phyloP scores from a whole-genome alignment of 768 basidiomycete species.

The Tulasnella sp. region DNA sequence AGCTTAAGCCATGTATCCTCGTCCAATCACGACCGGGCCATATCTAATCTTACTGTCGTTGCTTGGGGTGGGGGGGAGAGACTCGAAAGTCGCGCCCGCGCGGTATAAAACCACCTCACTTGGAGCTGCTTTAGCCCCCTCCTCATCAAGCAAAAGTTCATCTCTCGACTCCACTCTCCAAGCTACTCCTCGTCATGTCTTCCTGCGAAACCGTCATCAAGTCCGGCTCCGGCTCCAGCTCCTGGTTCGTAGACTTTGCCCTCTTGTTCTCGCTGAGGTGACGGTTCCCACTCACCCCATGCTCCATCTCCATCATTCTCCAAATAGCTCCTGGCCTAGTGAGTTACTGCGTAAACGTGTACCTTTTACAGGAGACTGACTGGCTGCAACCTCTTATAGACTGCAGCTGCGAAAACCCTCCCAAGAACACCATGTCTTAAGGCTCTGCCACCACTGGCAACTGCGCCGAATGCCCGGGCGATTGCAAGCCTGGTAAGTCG shows the following conservation, averaged over 20 bases:
- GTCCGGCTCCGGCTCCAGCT: conserved; percentile 2
- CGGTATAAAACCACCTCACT: not conserved
- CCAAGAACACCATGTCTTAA: not conserved
- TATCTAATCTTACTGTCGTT: not conserved
- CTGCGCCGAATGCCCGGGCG: not conserved
- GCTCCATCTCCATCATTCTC: not conserved
- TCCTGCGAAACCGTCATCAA: not conserved
- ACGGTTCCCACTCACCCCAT: not conserved
- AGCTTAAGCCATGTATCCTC: not conserved
- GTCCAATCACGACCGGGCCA: not conserved
- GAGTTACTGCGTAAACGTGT: not conserved
- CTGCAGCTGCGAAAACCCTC: not conserved
- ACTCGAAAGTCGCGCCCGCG: not conserved
- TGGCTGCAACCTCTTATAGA: not conserved
- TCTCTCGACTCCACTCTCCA: not conserved
- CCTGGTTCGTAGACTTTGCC: not conserved
- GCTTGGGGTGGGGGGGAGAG: not conserved
- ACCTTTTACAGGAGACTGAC: not conserved
- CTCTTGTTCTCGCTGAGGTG: not conserved
- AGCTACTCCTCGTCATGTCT: not conserved
- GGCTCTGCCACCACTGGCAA: not conserved
- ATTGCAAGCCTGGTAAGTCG: not conserved
- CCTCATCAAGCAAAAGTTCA: not conserved
- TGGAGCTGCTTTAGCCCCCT: not conserved
- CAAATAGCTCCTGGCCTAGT: not conserved